Evolutionary conservation across 192 early-diverging fungal species (phyloP).

Genomic region (Gonapodya prolifera): DNA sequence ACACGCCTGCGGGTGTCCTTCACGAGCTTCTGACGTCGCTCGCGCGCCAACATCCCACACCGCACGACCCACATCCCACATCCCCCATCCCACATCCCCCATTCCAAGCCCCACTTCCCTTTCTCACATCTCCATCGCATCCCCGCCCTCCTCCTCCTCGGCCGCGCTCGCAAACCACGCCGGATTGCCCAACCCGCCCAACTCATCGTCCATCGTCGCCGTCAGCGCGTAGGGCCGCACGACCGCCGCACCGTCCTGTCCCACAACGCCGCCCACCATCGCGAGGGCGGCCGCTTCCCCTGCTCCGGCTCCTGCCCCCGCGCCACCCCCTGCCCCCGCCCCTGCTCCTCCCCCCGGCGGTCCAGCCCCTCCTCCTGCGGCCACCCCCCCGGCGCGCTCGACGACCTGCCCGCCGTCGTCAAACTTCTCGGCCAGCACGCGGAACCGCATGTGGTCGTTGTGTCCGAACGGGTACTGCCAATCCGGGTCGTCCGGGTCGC

Average conservation of each 20-base stretch:
- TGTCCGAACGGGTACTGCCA: background rate
- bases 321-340: too few relatives aligned
- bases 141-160: background rate
- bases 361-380: background rate
- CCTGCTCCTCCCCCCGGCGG: too few relatives aligned
- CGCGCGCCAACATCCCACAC: too few relatives aligned
- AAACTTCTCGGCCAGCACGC: background rate
- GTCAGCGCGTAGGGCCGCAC: background rate
- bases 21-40: too few relatives aligned
- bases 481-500: background rate
- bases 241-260: background rate
- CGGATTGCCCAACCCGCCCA: background rate
- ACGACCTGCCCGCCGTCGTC: background rate
- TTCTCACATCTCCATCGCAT: background rate
- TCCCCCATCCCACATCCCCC: background rate
- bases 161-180: background rate
- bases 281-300: too few relatives aligned
- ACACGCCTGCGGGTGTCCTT: too few relatives aligned
- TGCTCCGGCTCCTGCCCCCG: too few relatives aligned
- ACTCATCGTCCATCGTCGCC: background rate
- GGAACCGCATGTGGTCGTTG: background rate
- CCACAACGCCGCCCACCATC: background rate
- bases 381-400: background rate
- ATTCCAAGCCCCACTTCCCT: background rate
- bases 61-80: background rate